Base-by-base conservation (phyloP, 768 basidiomycete genomes). In the Mycena kentingensis region DNA sequence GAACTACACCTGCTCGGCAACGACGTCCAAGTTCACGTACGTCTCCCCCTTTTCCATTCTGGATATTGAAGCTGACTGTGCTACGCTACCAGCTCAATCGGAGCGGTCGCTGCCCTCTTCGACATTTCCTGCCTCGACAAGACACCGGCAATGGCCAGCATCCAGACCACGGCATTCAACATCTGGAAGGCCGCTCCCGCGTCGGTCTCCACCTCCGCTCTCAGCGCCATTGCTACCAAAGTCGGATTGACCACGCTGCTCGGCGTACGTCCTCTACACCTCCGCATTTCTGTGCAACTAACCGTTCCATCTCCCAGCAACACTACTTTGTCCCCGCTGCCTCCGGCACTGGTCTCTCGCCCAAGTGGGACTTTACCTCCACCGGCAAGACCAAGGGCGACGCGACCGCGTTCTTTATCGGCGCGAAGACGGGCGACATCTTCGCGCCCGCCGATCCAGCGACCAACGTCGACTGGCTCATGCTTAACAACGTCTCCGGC, bases 271-370 rank as follows among this genome's bases (percentile, higher is more conserved):
- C 39, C 4, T n/a, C n/a, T 16, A 24, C 24, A 31, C 32, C 29
- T 48, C 26, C 7, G 6, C 7, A 53, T 35, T 61, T 69, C 34
- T 62, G 66, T 29, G 64, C 63, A 38, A 8, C 26, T 69, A 35
- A 8, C 15, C 19, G 19, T 24, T 19, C 15, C 32, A 22, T 36
- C 19, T 6, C 21, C 8, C 41, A 58, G 57, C 46, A 74, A 50
- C 73, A 79, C 52, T 77, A 73, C 67, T 80, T 77, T 55, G 67
- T 76, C 41, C 62, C 63, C 1, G 66, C 70, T 55, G 54, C 73
- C 43, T 57, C 65, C 42, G 66, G 67, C n/a, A 51, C 59, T 3
- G 66, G 67, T 19, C 44, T 70, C 36, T 63, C 63, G 34, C 74
- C 77, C 24, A 68, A 70, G 50, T 70, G 73, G 63, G 79, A 77